Base-by-base conservation (phyloP, 2,329 filamentous ascomycete genomes). In the Microthyrium microscopicum region DNA sequence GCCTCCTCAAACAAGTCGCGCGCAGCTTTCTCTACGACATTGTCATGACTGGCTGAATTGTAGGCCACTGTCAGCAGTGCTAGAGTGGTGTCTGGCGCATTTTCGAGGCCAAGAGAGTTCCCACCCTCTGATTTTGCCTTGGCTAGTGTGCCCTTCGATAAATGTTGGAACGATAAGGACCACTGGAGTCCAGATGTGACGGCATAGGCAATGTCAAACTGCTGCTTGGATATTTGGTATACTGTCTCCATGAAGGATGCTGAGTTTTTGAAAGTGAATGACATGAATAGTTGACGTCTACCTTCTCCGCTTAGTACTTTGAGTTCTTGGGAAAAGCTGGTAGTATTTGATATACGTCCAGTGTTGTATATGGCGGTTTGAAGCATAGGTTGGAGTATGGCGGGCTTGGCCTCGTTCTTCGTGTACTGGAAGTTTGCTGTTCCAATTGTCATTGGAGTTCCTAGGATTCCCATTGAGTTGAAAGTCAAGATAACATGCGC, bases 351-450 rank as follows among this genome's bases (percentile, higher is more conserved):
- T 9, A 29, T 7, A 17, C 11, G 19, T 31, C 11, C 17, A 5
- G 25, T 17, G 24, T 25, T 13, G 22, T 25, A 13, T 13, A 9
- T 13, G 22, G 21, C 33, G 5, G 26, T 7, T 4, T n/a, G 5
- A n/a, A 17, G 20, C 5, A 33, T 22, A 5, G 26, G 33, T 5
- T 19, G n/a, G 29, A 38, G 34, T 20, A 37, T 29, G 13, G 22
- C 20, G 6, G 37, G 37, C 7, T 16, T 31, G 11, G 17, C 24
- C 7, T 8, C 21, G 7, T 20, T 19, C 8, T 13, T 37, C n/a
- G 45, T 44, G 36, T 46, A 46, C 27, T 40, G 34, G 16, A 44
- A n/a, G 34, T 41, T 42, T 37, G 33, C 40, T n/a, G 35, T 33
- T 13, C 20, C 9, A 15, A 33, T n/a, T 30, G 31, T 37, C 2